phyloP scores from a whole-genome alignment of 352 stramenopile species.

The Globisporangium orthogonon region DNA sequence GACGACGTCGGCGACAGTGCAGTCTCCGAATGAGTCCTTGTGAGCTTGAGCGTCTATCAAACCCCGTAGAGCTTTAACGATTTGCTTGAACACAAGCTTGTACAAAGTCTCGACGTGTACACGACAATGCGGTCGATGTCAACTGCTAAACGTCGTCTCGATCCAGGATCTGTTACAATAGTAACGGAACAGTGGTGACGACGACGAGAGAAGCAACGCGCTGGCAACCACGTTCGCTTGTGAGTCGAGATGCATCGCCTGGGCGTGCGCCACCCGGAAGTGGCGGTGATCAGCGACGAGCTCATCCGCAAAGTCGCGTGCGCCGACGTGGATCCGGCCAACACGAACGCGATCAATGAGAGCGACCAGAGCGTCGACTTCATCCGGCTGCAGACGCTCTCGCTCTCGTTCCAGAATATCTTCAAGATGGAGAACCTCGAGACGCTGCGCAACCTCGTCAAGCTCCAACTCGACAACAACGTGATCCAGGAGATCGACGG shows the following conservation, averaged over 20 bases:
- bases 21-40: slow-evolving; percentile 1
- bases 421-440: slow-evolving; percentile 93
- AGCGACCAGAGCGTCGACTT: slow-evolving; percentile 62
- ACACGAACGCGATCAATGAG: slow-evolving; percentile 71
- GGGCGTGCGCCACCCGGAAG: slow-evolving; percentile 63
- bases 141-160: too few species aligned
- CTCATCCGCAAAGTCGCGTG: slow-evolving; percentile 63
- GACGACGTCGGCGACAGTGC: background rate
- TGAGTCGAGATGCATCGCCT: slow-evolving; percentile 56
- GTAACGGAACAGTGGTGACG: background rate
- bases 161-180: too few species aligned
- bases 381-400: slow-evolving; percentile 64
- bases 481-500: slow-evolving; percentile 90
- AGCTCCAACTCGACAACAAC: slow-evolving; percentile 94
- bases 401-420: slow-evolving; percentile 91
- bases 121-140: too few species aligned
- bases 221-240: too few species aligned
- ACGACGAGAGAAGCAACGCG: background rate
- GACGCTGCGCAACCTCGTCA: slow-evolving; percentile 84
- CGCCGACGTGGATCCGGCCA: slow-evolving; percentile 51
- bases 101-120: background rate
- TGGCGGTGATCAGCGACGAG: slow-evolving; percentile 78
- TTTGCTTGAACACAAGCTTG: background rate
- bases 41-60: background rate
- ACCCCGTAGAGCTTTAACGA: background rate